phyloP scores from a whole-genome alignment of 305 asterid genomes.

The Solanum hybrid region DNA sequence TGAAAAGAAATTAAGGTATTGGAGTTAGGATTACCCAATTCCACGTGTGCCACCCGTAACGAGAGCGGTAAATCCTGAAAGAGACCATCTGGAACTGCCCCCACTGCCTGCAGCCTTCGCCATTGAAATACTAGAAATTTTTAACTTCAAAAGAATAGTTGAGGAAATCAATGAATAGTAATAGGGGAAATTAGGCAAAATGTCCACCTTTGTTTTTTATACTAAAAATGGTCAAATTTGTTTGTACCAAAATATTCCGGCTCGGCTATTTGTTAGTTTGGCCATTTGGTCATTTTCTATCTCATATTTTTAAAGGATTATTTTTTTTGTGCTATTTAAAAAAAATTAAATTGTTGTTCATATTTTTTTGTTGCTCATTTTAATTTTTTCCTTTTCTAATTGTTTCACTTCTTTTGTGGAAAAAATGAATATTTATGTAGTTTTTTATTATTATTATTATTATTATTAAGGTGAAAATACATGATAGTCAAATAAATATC shows the following conservation, averaged over 20 bases:
- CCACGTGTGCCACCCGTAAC: conserved; percentile 98
- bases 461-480: too few relatives aligned
- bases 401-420: not conserved
- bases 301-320: too few relatives aligned
- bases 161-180: not conserved
- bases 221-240: too few relatives aligned
- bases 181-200: not conserved
- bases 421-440: not conserved
- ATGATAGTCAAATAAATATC: not conserved
- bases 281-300: not conserved
- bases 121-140: conserved; percentile 14
- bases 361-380: not conserved
- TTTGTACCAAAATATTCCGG: not conserved
- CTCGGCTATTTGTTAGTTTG: not conserved
- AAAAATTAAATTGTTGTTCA: too few relatives aligned
- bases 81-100: conserved; percentile 75
- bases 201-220: too few relatives aligned
- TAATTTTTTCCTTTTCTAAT: too few relatives aligned
- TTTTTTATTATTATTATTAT: too few relatives aligned
- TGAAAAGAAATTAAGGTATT: not conserved
- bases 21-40: conserved; percentile 40
- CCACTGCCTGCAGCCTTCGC: conserved; percentile 24
- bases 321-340: too few relatives aligned
- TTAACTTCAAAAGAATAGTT: not conserved
- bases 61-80: conserved; percentile 66